A percentile compares a stretch with the other conserved stretches of the same genome.
Conservation (phyloP, 2,329 filamentous ascomycete genomes). For the Periglandula ipomoeae region DNA sequence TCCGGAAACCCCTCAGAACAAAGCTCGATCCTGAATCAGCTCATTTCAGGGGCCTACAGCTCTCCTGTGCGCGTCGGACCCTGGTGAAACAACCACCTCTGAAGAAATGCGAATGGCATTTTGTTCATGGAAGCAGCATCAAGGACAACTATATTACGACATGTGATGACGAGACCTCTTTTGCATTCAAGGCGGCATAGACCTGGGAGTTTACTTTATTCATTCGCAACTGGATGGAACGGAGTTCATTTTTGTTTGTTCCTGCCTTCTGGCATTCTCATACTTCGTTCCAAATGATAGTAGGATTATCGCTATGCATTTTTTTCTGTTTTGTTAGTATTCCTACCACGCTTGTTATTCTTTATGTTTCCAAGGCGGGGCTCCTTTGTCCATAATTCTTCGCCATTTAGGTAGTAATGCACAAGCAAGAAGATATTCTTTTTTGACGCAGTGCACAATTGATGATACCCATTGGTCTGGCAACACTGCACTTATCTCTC, state of each 20-base stretch:
- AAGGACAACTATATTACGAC: conserved; percentile 13
- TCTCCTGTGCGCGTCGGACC: conserved; percentile 54
- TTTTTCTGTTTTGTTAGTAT: neutral
- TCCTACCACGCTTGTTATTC: neutral
- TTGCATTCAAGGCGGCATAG: conserved; percentile 28
- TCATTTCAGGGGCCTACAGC: conserved; percentile 51
- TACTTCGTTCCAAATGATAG: neutral
- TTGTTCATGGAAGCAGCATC: conserved; percentile 13
- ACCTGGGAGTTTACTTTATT: conserved; percentile 21
- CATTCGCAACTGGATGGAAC: conserved; percentile 19
- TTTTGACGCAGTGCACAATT: neutral
- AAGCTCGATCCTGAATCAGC: conserved; percentile 52
- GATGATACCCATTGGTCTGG: neutral
- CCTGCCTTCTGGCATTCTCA: neutral
- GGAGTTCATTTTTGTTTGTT: conserved; percentile 20
- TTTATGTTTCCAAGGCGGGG: neutral
- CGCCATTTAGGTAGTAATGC: conserved; percentile 3
- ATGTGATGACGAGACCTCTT: conserved; percentile 25
- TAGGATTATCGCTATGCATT: neutral
- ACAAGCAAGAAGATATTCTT: neutral
- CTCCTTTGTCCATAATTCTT: conserved; percentile 1
- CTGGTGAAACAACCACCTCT: conserved; percentile 33
- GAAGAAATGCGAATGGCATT: neutral
- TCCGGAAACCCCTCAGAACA: conserved; percentile 28
- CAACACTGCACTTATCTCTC: neutral